These are phyloP conservation scores for Citrullus mucosospermus DNA, from an alignment of 306 rosid genomes.

Conservation along the genomic window DNA sequence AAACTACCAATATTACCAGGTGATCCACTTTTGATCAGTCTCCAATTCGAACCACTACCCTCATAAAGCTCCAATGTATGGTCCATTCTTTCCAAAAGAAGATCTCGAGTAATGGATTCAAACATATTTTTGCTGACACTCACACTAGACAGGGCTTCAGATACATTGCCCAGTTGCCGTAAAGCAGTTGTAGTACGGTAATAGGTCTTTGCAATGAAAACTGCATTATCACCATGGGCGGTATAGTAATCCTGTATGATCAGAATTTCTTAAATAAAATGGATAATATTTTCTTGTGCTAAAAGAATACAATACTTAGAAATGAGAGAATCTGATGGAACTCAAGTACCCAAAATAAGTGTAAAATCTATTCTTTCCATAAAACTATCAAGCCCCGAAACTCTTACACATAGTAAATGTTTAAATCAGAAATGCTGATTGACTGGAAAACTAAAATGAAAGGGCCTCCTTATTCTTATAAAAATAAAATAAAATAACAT, in stretches of 20 bases:
- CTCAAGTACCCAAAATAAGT: background rate
- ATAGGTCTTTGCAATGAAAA: conserved; percentile 78
- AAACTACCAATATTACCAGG: conserved; percentile 92
- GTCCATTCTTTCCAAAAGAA: conserved; percentile 84
- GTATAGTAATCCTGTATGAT: conserved; percentile 74
- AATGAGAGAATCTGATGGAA: background rate
- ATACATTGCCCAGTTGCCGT: conserved; percentile 68
- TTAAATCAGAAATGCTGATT: background rate
- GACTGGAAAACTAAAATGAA: background rate
- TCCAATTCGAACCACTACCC: conserved; percentile 92
- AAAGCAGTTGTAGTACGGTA: conserved; percentile 79
- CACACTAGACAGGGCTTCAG: conserved; percentile 65
- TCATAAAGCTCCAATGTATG: conserved; percentile 87
- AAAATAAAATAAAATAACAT: background rate
- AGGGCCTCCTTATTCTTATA: background rate
- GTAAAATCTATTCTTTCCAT: background rate
- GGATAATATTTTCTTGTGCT: background rate
- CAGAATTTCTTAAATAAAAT: background rate
- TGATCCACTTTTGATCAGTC: conserved; percentile 68
- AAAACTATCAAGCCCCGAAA: background rate
- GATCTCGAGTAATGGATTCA: conserved; percentile 74
- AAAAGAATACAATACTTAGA: background rate
- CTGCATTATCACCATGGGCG: conserved; percentile 90
- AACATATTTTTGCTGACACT: conserved; percentile 75
- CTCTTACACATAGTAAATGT: background rate